phyloP scores from a whole-genome alignment of 768 basidiomycete species.

The Agaricus sinodeliciosus region DNA sequence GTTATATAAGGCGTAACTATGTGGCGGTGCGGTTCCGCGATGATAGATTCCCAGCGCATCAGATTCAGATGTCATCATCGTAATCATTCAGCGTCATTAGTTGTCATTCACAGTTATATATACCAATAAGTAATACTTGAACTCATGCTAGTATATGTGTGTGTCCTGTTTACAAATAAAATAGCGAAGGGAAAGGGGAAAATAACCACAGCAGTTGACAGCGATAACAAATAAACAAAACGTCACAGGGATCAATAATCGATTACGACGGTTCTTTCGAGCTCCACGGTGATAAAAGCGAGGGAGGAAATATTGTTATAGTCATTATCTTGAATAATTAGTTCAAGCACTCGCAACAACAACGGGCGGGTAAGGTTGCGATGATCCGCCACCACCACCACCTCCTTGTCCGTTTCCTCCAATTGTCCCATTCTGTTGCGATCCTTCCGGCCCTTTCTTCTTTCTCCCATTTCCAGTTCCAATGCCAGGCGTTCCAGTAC shows the following conservation, averaged over 20 bases:
- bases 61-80: no score
- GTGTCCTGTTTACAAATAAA: no score
- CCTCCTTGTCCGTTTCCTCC: constrained; percentile 10
- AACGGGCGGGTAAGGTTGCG: constrained; percentile 18
- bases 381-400: constrained; percentile 12
- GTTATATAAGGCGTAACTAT: background rate
- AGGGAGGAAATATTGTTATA: background rate
- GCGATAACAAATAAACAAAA: constrained; percentile 1
- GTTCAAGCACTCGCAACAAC: constrained; percentile 23
- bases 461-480: constrained; percentile 42
- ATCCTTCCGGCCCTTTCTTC: constrained; percentile 28
- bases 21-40: background rate
- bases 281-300: background rate
- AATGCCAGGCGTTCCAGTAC: constrained; percentile 21
- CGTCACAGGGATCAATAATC: no score
- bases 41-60: no score
- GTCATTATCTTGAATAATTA: background rate
- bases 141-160: no score
- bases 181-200: no score
- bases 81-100: background rate
- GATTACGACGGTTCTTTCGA: no score
- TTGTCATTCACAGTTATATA: background rate
- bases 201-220: background rate
- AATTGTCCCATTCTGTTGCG: background rate
- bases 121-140: background rate